These are phyloP conservation scores for Pseudonectria buxi DNA, from an alignment of 2,329 filamentous ascomycete genomes.

Conservation along the genomic window DNA sequence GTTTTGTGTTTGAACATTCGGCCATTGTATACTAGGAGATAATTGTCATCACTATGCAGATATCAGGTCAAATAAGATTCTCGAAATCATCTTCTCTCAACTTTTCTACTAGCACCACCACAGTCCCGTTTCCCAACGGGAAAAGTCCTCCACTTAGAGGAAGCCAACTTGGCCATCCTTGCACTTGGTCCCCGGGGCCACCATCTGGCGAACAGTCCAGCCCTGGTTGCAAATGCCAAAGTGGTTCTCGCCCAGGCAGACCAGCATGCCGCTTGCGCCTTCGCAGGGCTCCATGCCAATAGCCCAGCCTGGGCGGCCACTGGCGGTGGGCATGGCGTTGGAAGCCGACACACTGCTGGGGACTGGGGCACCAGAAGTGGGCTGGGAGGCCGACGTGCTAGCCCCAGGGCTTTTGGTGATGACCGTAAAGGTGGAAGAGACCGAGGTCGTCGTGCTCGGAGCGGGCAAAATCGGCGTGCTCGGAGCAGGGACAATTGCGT, in stretches of 20 bases:
- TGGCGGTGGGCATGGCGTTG: conserved; percentile 1
- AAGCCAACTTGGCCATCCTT: conserved; percentile 10
- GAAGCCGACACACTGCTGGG: background rate
- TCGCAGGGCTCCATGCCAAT: conserved; percentile 12
- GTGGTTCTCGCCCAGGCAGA: conserved; percentile 10
- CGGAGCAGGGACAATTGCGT: too few species aligned
- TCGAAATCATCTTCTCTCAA: too few species aligned
- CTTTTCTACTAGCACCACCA: too few species aligned
- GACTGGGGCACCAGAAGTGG: background rate
- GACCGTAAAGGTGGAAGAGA: background rate
- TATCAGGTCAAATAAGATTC: too few species aligned
- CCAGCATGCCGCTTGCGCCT: conserved; percentile 3
- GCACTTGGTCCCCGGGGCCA: conserved; percentile 15
- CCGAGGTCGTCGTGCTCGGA: background rate
- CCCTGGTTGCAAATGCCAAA: conserved; percentile 21
- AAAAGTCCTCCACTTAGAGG: too few species aligned
- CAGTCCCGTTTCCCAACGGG: too few species aligned
- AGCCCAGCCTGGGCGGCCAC: conserved; percentile 8
- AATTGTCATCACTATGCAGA: too few species aligned
- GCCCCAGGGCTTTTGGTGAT: too few species aligned
- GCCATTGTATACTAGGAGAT: too few species aligned
- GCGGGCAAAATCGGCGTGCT: too few species aligned
- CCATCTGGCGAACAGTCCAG: conserved; percentile 13
- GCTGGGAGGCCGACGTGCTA: background rate
- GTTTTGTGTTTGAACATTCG: too few species aligned